Evolutionary conservation across 2,329 filamentous ascomycete genomes (phyloP).

Genomic region (Ophiostoma quercus): DNA sequence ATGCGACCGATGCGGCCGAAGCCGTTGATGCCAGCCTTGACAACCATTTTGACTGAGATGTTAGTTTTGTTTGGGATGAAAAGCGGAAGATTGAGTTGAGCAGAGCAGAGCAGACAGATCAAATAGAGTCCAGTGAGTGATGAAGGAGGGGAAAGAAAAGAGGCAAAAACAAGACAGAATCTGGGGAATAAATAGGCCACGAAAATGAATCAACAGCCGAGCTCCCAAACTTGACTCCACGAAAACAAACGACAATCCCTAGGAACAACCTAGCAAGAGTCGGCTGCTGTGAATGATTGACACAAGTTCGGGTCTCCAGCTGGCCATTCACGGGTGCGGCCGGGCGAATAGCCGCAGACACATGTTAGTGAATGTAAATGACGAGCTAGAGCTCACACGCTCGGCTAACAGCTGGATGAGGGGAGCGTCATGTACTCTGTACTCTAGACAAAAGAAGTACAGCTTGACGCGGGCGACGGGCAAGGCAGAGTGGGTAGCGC

Average conservation of each 20-base stretch:
- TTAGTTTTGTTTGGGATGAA: slow-evolving; percentile 5
- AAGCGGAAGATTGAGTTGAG: not conserved
- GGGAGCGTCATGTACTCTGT: not conserved
- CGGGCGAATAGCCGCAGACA: slow-evolving; percentile 7
- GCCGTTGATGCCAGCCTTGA: slow-evolving; percentile 96
- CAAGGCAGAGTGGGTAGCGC: slow-evolving; percentile 1
- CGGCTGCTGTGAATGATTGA: not conserved
- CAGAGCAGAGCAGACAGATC: not conserved
- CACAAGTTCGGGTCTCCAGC: slow-evolving; percentile 1
- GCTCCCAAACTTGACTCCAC: not conserved
- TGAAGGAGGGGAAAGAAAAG: not conserved
- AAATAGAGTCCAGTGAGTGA: slow-evolving; percentile 3
- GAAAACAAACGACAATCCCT: slow-evolving; percentile 9
- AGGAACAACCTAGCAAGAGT: not conserved
- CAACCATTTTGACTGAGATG: slow-evolving; percentile 42
- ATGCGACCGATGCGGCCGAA: slow-evolving; percentile 99
- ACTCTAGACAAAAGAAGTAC: not conserved
- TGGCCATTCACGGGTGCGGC: slow-evolving; percentile 17
- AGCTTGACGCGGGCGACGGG: slow-evolving; percentile 11
- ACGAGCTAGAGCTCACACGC: slow-evolving; percentile 4
- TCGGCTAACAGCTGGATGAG: slow-evolving; percentile 15
- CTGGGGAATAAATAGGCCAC: not conserved
- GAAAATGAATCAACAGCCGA: slow-evolving; percentile 3
- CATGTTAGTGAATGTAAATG: not conserved
- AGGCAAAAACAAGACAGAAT: not conserved